Conservation (phyloP, 2,329 filamentous ascomycete genomes). For the Paradendryphiella salina region DNA sequence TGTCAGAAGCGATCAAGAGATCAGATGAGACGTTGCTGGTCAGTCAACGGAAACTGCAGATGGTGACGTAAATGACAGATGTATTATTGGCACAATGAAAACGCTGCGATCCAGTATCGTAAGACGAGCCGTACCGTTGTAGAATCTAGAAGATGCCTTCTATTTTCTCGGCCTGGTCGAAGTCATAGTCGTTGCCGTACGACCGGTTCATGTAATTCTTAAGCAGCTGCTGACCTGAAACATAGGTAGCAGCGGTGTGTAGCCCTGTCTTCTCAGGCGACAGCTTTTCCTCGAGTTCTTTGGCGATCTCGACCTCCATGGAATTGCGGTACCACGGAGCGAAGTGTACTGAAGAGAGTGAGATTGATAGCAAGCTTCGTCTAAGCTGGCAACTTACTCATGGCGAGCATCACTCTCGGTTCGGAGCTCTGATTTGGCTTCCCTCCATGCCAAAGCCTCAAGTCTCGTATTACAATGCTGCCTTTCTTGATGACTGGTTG, state of each 20-base stretch:
- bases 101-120: no score
- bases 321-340: slow-evolving; percentile 62
- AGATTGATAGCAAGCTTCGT: background rate
- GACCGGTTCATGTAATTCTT: slow-evolving; percentile 58
- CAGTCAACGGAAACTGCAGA: background rate
- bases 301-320: slow-evolving; percentile 60
- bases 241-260: slow-evolving; percentile 58
- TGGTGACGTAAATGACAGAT: no score
- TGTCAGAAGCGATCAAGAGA: background rate
- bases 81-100: no score
- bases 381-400: slow-evolving; percentile 27
- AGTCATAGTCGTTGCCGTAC: slow-evolving; percentile 67
- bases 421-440: slow-evolving; percentile 52
- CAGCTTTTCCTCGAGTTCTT: slow-evolving; percentile 55
- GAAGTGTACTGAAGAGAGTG: slow-evolving; percentile 50
- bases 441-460: slow-evolving; percentile 56
- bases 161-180: slow-evolving; percentile 52
- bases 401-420: slow-evolving; percentile 53
- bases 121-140: background rate
- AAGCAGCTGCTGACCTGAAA: slow-evolving; percentile 49
- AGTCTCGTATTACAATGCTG: slow-evolving; percentile 52
- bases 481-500: slow-evolving; percentile 49
- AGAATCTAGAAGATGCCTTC: slow-evolving; percentile 28
- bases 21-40: background rate
- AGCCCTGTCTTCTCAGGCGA: slow-evolving; percentile 48